These are phyloP conservation scores for Thraustochytrium sp. DNA, from an alignment of 352 stramenopile species.

Conservation along the genomic window DNA sequence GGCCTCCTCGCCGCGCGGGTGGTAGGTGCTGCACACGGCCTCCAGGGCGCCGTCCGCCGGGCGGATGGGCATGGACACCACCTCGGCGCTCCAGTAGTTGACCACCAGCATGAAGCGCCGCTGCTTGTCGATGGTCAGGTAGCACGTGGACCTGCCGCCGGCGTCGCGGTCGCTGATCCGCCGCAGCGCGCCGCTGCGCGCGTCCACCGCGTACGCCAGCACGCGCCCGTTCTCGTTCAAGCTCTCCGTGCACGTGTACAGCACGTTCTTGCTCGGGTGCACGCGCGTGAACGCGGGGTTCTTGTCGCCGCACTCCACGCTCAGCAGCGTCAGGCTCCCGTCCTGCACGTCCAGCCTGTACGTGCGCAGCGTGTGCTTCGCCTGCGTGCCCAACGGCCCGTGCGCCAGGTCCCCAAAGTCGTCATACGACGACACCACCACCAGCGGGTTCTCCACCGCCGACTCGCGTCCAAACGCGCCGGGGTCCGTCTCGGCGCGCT, in stretches of 20 bases:
- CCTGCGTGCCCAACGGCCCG: neutral
- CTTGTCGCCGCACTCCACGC: neutral
- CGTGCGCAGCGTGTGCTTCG: neutral
- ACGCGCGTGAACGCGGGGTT: conserved; percentile 34
- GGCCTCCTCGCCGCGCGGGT: conserved; percentile 55
- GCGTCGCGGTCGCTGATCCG: neutral
- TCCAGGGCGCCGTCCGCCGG: conserved; percentile 52
- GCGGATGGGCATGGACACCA: conserved; percentile 63
- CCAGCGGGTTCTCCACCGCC: neutral
- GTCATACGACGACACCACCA: conserved; percentile 26
- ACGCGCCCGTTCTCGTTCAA: conserved; percentile 1
- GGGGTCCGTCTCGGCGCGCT: neutral
- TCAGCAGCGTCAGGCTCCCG: conserved; percentile 10
- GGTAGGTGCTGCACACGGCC: conserved; percentile 57
- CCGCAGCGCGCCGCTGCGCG: neutral
- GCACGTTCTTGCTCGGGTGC: neutral
- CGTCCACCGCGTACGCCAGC: neutral
- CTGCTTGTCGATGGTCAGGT: conserved; percentile 65
- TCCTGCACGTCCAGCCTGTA: conserved; percentile 10
- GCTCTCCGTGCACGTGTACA: conserved; percentile 29
- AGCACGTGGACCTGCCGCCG: conserved; percentile 58
- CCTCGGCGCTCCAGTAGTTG: conserved; percentile 72
- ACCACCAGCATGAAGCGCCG: conserved; percentile 62
- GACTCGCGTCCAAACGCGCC: neutral
- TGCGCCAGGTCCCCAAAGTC: conserved; percentile 22